These are phyloP conservation scores for Plantago elongata DNA, from an alignment of 257 asterid genomes.

Conservation along the genomic window DNA sequence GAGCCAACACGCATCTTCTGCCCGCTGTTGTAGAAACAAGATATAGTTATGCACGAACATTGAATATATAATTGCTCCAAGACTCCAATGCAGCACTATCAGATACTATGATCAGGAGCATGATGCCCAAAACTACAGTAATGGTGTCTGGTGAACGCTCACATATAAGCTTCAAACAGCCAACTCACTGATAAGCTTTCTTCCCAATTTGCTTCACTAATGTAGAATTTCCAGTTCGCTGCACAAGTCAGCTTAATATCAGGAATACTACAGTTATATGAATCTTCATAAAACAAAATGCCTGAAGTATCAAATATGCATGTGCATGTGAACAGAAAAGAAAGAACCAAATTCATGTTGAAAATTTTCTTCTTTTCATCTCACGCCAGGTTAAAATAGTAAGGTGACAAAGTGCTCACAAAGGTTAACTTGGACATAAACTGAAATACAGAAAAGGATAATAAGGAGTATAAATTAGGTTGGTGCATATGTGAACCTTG, in stretches of 20 bases:
- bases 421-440: no score
- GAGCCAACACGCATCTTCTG: background rate
- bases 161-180: conserved; percentile 1
- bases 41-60: background rate
- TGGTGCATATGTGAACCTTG: no score
- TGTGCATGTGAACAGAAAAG: no score
- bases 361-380: no score
- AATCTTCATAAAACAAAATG: background rate
- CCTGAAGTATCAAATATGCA: no score
- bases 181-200: conserved; percentile 28
- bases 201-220: conserved; percentile 34
- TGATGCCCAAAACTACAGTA: background rate
- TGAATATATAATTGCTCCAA: conserved; percentile 1
- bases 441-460: no score
- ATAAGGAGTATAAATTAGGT: no score
- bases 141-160: conserved; percentile 1
- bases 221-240: conserved; percentile 55
- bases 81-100: conserved; percentile 7
- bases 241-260: conserved; percentile 24
- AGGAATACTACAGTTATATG: background rate
- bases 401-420: background rate
- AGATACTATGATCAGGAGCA: conserved; percentile 6
- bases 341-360: no score
- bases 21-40: background rate
- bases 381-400: background rate